phyloP scores from a whole-genome alignment of 106 monocot species.

The Platanthera zijinensis region DNA sequence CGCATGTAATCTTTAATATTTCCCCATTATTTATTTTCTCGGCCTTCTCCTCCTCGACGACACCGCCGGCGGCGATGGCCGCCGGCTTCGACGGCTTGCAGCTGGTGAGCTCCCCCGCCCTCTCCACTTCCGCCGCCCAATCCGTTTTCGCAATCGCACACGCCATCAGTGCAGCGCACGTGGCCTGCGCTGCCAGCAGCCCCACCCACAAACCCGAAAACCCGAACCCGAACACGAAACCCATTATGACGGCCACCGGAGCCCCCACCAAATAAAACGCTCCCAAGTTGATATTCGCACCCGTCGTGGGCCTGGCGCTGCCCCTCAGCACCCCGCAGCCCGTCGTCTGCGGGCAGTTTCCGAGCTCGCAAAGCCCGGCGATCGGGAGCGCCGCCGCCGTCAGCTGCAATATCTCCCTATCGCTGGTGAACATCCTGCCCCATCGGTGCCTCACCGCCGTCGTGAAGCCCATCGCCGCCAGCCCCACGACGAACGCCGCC shows the following conservation, averaged over 20 bases:
- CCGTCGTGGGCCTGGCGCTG: constrained; percentile 62
- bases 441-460: constrained; percentile 45
- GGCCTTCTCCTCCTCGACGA: neutral
- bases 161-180: constrained; percentile 56
- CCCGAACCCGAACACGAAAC: constrained; percentile 50
- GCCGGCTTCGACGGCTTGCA: neutral
- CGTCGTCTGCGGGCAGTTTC: constrained; percentile 92
- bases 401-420: constrained; percentile 58
- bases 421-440: constrained; percentile 66
- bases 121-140: constrained; percentile 53
- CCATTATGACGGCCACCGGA: constrained; percentile 56
- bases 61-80: neutral
- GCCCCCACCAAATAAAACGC: constrained; percentile 81
- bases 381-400: constrained; percentile 79
- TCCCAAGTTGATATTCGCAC: constrained; percentile 75
- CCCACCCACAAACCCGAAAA: constrained; percentile 87
- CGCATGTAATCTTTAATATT: constrained; percentile 12
- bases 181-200: constrained; percentile 63
- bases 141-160: constrained; percentile 37
- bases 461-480: constrained; percentile 56
- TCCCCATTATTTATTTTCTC: constrained; percentile 2
- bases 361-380: constrained; percentile 86
- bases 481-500: constrained; percentile 29
- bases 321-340: constrained; percentile 85
- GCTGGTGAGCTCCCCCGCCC: constrained; percentile 43